Conservation (phyloP, 805 yeast species). For the Wickerhamiella sergipiensis region DNA sequence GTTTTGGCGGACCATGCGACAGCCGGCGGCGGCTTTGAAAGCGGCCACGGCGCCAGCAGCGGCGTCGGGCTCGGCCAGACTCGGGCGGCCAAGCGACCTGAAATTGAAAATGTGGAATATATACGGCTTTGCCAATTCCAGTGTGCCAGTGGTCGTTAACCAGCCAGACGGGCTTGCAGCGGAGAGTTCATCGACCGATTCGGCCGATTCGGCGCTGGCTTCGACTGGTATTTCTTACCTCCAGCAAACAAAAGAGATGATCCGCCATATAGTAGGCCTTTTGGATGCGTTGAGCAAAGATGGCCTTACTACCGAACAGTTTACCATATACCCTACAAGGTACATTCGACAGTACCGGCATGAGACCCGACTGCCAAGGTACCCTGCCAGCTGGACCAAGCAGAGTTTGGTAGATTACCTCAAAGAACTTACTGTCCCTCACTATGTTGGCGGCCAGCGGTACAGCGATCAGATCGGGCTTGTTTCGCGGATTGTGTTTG, state of each 20-base stretch:
- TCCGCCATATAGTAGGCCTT: background rate
- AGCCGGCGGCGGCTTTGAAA: background rate
- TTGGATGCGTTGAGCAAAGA: background rate
- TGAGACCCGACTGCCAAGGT: background rate
- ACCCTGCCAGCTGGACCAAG: background rate
- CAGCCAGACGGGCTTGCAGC: too few species aligned
- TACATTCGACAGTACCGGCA: background rate
- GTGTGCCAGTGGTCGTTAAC: background rate
- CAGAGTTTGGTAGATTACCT: background rate
- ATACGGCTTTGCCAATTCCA: background rate
- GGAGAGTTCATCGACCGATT: too few species aligned
- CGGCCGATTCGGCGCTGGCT: too few species aligned
- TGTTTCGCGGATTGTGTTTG: slow-evolving; percentile 1
- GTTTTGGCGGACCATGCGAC: background rate
- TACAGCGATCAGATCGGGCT: slow-evolving; percentile 1
- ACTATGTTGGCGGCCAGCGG: slow-evolving; percentile 1
- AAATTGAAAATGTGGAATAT: background rate
- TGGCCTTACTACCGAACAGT: background rate
- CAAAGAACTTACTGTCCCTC: slow-evolving; percentile 2
- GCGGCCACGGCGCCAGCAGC: background rate
- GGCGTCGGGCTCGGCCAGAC: background rate
- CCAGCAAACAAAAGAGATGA: background rate
- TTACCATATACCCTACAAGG: background rate
- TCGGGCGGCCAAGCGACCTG: background rate
- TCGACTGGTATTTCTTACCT: background rate